phyloP scores from a whole-genome alignment of 352 stramenopile genomes.

The Globisporangium cederbergense region DNA sequence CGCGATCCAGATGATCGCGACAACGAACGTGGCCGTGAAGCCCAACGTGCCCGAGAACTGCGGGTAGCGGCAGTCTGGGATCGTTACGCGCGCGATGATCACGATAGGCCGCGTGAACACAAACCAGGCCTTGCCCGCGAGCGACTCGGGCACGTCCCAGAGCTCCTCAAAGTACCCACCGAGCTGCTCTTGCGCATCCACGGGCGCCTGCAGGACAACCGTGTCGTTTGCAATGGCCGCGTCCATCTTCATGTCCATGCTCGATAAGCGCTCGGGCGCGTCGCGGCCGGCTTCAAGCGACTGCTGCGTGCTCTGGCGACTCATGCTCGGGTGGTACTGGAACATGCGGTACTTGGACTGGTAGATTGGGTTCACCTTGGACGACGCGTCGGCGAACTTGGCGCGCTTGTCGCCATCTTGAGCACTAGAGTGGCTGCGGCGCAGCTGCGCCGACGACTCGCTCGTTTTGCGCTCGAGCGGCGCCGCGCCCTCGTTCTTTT shows the following conservation, averaged over 20 bases:
- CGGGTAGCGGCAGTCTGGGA: slow-evolving; percentile 69
- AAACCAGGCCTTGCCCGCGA: slow-evolving; percentile 54
- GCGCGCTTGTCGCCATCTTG: slow-evolving; percentile 14
- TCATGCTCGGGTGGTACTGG: slow-evolving; percentile 42
- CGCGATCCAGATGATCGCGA: slow-evolving; percentile 73
- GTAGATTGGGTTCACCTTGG: slow-evolving; percentile 50
- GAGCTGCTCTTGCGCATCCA: slow-evolving; percentile 28
- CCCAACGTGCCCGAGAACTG: slow-evolving; percentile 41
- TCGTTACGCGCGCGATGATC: slow-evolving; percentile 58
- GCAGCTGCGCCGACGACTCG: slow-evolving; percentile 19
- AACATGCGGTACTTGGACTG: slow-evolving; percentile 75
- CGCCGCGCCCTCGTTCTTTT: neutral
- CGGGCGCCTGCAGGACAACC: neutral
- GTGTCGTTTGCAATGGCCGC: neutral
- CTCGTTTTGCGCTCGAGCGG: slow-evolving; percentile 12
- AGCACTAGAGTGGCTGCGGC: neutral
- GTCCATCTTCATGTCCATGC: neutral
- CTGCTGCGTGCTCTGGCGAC: slow-evolving; percentile 15
- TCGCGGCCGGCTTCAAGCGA: slow-evolving; percentile 9
- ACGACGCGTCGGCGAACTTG: slow-evolving; percentile 31
- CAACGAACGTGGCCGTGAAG: slow-evolving; percentile 51
- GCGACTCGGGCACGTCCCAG: slow-evolving; percentile 32
- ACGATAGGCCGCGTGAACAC: slow-evolving; percentile 68
- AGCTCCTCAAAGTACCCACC: slow-evolving; percentile 63
- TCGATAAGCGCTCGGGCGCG: neutral